These are phyloP conservation scores for Bipolaris gigantea DNA, from an alignment of 2,329 filamentous ascomycete species.

Conservation along the genomic window DNA sequence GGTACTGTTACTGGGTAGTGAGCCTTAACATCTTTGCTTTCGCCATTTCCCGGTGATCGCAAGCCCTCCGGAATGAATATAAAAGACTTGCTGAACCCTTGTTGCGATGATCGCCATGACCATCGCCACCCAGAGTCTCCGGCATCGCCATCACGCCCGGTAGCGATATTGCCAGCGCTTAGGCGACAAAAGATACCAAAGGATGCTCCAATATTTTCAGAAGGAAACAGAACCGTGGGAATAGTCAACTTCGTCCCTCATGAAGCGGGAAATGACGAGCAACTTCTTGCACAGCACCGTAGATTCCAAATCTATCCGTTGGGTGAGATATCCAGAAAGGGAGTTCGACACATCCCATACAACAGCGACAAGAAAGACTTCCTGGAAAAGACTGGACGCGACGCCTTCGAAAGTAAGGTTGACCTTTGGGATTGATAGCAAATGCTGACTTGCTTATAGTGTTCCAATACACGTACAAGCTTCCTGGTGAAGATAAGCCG, in stretches of 20 bases:
- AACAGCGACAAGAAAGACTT: conserved; percentile 93
- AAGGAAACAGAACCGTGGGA: conserved; percentile 62
- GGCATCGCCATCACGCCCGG: conserved; percentile 10
- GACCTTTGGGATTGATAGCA: neutral
- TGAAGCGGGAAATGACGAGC: conserved; percentile 61
- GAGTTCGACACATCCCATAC: conserved; percentile 76
- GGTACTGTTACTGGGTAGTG: conserved; percentile 19
- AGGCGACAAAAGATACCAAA: conserved; percentile 63
- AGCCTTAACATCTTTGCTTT: conserved; percentile 12
- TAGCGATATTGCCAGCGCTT: conserved; percentile 10
- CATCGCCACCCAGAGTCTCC: conserved; percentile 20
- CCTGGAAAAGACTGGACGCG: conserved; percentile 79
- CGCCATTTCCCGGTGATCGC: neutral
- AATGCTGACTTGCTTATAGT: conserved; percentile 54
- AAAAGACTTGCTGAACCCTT: conserved; percentile 46
- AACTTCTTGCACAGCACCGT: conserved; percentile 60
- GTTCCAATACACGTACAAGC: conserved; percentile 79
- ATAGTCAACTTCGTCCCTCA: conserved; percentile 73
- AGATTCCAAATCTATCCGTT: conserved; percentile 69
- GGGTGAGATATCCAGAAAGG: conserved; percentile 57
- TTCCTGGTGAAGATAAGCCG: conserved; percentile 64
- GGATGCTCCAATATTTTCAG: conserved; percentile 64
- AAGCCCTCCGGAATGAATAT: conserved; percentile 42
- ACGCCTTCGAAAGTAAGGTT: conserved; percentile 79
- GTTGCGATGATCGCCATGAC: conserved; percentile 21